These are phyloP conservation scores for Striga asiatica DNA, from an alignment of 257 asterid genomes.

Conservation along the genomic window DNA sequence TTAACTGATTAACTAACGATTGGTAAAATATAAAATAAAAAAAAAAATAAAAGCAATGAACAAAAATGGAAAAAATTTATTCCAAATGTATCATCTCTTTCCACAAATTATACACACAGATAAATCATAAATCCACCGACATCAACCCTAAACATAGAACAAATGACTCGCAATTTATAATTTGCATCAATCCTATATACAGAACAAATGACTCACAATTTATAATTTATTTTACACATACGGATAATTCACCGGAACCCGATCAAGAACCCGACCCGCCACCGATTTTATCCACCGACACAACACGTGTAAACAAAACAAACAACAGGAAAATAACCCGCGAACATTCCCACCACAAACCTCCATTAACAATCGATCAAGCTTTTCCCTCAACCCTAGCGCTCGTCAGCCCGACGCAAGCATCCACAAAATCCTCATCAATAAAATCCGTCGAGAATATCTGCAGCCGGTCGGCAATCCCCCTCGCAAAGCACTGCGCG, in stretches of 20 bases:
- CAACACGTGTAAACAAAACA: no score
- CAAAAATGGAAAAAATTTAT: not conserved
- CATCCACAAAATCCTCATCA: conserved; percentile 80
- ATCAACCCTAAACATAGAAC: not conserved
- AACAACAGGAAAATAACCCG: no score
- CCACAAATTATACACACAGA: not conserved
- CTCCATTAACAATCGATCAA: conserved; percentile 3
- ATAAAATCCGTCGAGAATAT: conserved; percentile 75
- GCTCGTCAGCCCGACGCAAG: conserved; percentile 55
- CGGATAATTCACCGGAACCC: not conserved
- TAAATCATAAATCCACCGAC: not conserved
- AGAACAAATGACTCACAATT: not conserved
- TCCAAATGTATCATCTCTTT: not conserved
- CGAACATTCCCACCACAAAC: no score
- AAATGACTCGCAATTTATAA: conserved; percentile 2
- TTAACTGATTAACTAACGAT: no score
- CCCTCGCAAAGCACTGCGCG: conserved; percentile 32
- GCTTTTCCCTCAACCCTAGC: conserved; percentile 61
- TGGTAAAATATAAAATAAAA: no score
- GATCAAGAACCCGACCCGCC: not conserved
- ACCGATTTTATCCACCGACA: no score
- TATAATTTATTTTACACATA: no score
- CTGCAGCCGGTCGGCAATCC: conserved; percentile 50
- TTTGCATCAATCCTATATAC: no score
- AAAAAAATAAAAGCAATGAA: no score